Evolutionary conservation across 768 basidiomycete species (phyloP).

Genomic region (Macrolepiota fuliginosa): DNA sequence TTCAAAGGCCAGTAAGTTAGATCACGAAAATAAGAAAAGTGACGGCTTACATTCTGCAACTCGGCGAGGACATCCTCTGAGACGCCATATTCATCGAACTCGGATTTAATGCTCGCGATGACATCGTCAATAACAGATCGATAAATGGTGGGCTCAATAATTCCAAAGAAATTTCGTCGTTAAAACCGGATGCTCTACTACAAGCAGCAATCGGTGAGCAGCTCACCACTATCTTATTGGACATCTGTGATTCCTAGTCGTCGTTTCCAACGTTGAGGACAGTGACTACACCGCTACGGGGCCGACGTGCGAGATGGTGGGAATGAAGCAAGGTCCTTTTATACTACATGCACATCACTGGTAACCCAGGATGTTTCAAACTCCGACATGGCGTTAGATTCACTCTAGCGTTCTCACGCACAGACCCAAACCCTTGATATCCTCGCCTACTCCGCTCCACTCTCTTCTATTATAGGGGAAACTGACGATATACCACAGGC

Average conservation of each 20-base stretch:
- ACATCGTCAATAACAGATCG: constrained; percentile 97
- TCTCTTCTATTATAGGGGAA: not conserved
- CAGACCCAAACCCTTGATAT: constrained; percentile 27
- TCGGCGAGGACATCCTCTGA: constrained; percentile 86
- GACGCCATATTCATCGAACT: constrained; percentile 97
- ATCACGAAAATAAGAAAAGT: constrained; percentile 14
- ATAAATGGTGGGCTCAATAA: constrained; percentile 85
- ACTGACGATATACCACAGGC: not conserved
- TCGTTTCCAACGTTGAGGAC: constrained; percentile 29
- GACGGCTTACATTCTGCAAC: constrained; percentile 76
- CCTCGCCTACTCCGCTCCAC: not conserved
- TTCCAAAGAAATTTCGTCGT: constrained; percentile 37
- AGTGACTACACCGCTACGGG: constrained; percentile 32
- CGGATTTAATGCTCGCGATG: constrained; percentile 79
- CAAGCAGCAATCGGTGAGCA: constrained; percentile 59
- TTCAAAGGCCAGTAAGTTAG: constrained; percentile 17
- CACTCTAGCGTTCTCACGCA: constrained; percentile 37
- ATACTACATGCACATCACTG: constrained; percentile 44
- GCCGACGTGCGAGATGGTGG: constrained; percentile 40
- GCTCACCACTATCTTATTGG: constrained; percentile 99
- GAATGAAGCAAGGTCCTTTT: constrained; percentile 41
- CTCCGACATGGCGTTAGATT: constrained; percentile 35
- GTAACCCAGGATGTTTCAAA: constrained; percentile 41
- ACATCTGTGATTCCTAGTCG: constrained; percentile 54
- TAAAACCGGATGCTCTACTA: constrained; percentile 56